phyloP scores from a whole-genome alignment of 2,329 filamentous ascomycete genomes.

The Dendryphion nanum region DNA sequence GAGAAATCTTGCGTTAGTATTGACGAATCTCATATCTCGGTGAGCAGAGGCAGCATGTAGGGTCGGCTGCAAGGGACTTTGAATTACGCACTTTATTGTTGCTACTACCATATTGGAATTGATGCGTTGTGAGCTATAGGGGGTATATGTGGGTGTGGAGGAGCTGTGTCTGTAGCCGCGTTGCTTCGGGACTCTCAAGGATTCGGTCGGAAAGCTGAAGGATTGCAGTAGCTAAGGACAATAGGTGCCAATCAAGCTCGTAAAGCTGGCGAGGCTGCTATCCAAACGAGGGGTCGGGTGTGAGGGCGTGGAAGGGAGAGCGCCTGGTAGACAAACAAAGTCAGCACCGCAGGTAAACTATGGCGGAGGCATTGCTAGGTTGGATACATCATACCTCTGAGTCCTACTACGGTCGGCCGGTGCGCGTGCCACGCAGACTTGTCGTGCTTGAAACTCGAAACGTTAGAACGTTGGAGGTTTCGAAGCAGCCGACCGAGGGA shows the following conservation, averaged over 20 bases:
- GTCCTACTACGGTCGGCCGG: slow-evolving; percentile 24
- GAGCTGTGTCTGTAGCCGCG: not conserved
- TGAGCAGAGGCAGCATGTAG: too few relatives aligned
- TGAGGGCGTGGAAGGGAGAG: slow-evolving; percentile 19
- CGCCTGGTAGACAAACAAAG: slow-evolving; percentile 23
- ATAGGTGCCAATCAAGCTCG: slow-evolving; percentile 7
- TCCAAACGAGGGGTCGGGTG: slow-evolving; percentile 37
- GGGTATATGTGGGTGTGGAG: not conserved
- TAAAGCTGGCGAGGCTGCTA: slow-evolving; percentile 18
- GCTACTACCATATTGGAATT: slow-evolving; percentile 38
- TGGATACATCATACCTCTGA: slow-evolving; percentile 30
- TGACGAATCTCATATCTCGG: too few relatives aligned
- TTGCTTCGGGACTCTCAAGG: too few relatives aligned
- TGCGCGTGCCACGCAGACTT: slow-evolving; percentile 36
- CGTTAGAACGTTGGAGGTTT: slow-evolving; percentile 33
- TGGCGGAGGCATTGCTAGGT: slow-evolving; percentile 17
- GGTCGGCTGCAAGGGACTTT: not conserved
- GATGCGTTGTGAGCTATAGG: not conserved
- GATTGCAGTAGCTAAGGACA: too few relatives aligned
- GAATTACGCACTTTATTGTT: slow-evolving; percentile 42
- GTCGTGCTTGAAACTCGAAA: slow-evolving; percentile 40
- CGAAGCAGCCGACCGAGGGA: slow-evolving; percentile 25
- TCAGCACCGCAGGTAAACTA: slow-evolving; percentile 18
- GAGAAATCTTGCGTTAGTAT: not conserved
- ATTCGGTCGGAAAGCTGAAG: too few relatives aligned